Conservation (phyloP, 2,329 filamentous ascomycete species). For the Ophiostoma tasmaniense region DNA sequence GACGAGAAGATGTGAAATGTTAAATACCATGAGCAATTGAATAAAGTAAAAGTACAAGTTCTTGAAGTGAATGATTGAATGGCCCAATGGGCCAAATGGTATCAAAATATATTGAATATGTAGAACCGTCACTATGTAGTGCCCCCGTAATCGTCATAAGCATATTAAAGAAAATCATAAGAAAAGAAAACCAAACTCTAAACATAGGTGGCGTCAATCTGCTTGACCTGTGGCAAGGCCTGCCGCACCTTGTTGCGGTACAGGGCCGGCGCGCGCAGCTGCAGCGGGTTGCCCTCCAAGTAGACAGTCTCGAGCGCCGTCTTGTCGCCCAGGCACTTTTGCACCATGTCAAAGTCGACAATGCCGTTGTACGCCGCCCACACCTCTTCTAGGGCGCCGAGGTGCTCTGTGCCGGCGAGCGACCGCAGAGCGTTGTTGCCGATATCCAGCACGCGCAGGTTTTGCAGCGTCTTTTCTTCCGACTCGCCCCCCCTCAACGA, state of each 20-base stretch:
- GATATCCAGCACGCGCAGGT: conserved; percentile 72
- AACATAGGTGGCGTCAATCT: conserved; percentile 75
- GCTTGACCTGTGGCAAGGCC: conserved; percentile 75
- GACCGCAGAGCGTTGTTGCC: conserved; percentile 77
- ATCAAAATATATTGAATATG: not conserved
- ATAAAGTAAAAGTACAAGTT: not conserved
- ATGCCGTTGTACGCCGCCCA: conserved; percentile 92
- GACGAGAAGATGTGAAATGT: not conserved
- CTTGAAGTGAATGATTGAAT: not conserved
- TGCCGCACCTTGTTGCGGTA: conserved; percentile 92
- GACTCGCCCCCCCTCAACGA: conserved; percentile 45
- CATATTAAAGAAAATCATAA: not conserved
- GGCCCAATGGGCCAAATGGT: not conserved
- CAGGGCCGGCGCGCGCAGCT: conserved; percentile 66
- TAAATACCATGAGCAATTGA: not conserved
- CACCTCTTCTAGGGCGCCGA: conserved; percentile 73
- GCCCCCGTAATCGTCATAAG: not conserved
- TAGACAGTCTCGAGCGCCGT: conserved; percentile 79
- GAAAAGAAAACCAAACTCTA: not conserved
- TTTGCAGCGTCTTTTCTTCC: not conserved
- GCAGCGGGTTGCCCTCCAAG: conserved; percentile 89
- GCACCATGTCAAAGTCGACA: conserved; percentile 70
- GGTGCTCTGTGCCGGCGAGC: conserved; percentile 60
- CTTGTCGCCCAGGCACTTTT: conserved; percentile 69
- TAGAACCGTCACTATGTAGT: not conserved